A percentile compares a stretch with the other conserved stretches of the same genome.
Evolutionary conservation across 2,329 filamentous ascomycete species (phyloP).

Genomic region (Talaromyces funiculosus): DNA sequence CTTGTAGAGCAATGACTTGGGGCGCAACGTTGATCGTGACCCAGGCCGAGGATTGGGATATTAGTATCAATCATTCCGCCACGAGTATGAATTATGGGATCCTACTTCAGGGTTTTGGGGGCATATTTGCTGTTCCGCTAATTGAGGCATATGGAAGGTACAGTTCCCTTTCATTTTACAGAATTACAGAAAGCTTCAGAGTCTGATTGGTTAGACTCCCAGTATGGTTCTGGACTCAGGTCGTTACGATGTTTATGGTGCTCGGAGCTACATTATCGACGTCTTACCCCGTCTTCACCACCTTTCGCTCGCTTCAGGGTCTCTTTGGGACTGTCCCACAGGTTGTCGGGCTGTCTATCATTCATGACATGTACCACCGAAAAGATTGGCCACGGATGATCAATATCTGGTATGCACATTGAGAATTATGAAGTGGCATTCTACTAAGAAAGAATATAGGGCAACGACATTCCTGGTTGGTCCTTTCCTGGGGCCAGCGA

Average conservation of each 20-base stretch:
- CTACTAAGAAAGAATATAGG: conserved; percentile 15
- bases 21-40: conserved; percentile 36
- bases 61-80: conserved; percentile 27
- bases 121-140: conserved; percentile 33
- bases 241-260: conserved; percentile 36
- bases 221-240: conserved; percentile 39
- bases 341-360: conserved; percentile 36
- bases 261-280: conserved; percentile 36
- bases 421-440: not conserved
- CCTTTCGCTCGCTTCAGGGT: conserved; percentile 34
- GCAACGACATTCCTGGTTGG: conserved; percentile 34
- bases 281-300: conserved; percentile 35
- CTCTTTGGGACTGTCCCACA: conserved; percentile 37
- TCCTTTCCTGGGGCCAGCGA: conserved; percentile 32
- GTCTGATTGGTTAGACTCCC: conserved; percentile 28
- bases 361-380: conserved; percentile 34
- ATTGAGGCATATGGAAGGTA: conserved; percentile 39
- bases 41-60: conserved; percentile 33
- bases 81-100: conserved; percentile 39
- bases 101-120: conserved; percentile 34
- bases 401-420: conserved; percentile 29
- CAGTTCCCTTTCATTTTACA: not conserved
- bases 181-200: not conserved
- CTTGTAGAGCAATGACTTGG: conserved; percentile 34
- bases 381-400: conserved; percentile 35